phyloP scores from a whole-genome alignment of 306 rosid species.

The Cucurbita ficifolia region DNA sequence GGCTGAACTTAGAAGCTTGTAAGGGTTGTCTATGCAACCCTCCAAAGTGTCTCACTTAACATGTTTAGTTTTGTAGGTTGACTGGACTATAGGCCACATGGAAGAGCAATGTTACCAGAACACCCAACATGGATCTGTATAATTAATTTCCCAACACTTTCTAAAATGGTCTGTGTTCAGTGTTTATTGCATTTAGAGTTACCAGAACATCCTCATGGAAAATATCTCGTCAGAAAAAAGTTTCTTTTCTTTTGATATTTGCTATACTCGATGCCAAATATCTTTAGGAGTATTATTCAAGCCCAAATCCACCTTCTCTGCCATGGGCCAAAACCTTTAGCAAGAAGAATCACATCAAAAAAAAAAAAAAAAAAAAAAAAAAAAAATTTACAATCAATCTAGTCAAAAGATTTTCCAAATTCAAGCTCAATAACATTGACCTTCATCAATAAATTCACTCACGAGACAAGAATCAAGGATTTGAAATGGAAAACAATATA shows the following conservation, averaged over 20 bases:
- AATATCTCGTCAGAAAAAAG: not conserved
- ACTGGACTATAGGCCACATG: not conserved
- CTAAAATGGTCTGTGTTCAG: no score
- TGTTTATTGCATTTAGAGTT: no score
- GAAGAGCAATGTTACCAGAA: not conserved
- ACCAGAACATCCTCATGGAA: not conserved
- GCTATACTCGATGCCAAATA: not conserved
- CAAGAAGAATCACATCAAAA: no score
- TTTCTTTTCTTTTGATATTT: no score
- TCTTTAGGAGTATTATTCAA: not conserved
- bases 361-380: no score
- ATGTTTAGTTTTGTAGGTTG: not conserved
- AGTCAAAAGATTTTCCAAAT: no score
- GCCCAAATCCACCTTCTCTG: no score
- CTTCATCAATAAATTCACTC: not conserved
- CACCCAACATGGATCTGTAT: not conserved
- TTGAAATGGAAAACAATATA: not conserved
- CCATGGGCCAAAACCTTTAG: no score
- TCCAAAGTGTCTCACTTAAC: not conserved
- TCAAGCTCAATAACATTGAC: not conserved
- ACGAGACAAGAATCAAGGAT: not conserved
- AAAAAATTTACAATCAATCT: no score
- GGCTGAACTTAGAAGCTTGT: not conserved
- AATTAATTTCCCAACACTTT: not conserved
- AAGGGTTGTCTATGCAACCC: not conserved